A percentile compares a stretch with the other conserved stretches of the same genome.
Evolutionary conservation across 768 basidiomycete species (phyloP).

Genomic region (Cystobasidium tubakii): DNA sequence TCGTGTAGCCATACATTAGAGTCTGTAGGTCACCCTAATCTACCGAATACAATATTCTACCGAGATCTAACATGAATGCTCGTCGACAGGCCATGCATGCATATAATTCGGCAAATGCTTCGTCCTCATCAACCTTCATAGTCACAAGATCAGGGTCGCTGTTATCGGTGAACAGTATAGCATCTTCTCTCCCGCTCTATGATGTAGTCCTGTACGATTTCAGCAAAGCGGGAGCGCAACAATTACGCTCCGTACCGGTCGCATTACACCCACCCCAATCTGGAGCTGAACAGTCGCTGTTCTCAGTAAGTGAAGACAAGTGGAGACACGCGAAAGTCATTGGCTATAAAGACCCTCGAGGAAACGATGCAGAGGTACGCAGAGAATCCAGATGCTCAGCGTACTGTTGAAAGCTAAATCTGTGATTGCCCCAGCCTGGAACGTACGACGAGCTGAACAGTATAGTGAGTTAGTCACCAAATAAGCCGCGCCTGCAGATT

Average conservation of each 20-base stretch:
- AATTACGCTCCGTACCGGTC: conserved; percentile 12
- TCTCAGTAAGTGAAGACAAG: conserved; percentile 10
- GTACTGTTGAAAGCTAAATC: too few relatives aligned
- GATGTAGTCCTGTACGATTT: conserved; percentile 16
- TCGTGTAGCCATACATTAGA: conserved; percentile 35
- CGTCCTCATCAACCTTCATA: conserved; percentile 28
- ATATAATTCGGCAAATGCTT: neutral
- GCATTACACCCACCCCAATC: conserved; percentile 13
- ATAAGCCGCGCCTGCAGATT: neutral
- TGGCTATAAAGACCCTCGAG: conserved; percentile 30
- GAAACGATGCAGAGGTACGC: conserved; percentile 29
- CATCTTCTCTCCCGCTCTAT: conserved; percentile 14
- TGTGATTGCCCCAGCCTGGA: conserved; percentile 24
- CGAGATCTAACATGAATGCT: neutral
- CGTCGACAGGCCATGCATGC: conserved; percentile 3
- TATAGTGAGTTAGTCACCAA: conserved; percentile 5
- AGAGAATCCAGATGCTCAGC: too few relatives aligned
- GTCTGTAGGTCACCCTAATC: neutral
- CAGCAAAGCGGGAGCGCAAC: neutral
- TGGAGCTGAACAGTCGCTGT: conserved; percentile 12
- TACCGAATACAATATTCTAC: neutral
- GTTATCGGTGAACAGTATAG: neutral
- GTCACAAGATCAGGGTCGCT: conserved; percentile 10
- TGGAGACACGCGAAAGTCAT: conserved; percentile 21
- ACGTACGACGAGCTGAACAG: conserved; percentile 37